Evolutionary conservation across 2,329 filamentous ascomycete genomes (phyloP).

Genomic region (Akanthomyces uredinophilus): DNA sequence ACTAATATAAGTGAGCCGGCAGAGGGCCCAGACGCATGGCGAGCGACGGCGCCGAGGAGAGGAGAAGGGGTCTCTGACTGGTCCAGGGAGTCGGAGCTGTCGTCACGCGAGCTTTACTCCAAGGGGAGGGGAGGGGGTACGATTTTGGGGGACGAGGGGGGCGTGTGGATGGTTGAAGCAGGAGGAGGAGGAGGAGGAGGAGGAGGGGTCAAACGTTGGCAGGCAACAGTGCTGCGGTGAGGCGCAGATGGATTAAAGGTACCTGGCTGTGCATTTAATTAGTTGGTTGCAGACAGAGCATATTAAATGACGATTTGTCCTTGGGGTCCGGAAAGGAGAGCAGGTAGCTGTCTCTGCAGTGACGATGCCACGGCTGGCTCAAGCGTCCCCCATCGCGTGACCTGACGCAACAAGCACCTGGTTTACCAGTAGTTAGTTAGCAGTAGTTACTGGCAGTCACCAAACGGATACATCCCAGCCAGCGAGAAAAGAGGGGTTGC

Average conservation of each 20-base stretch:
- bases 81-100: conserved; percentile 8
- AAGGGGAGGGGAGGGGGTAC: background rate
- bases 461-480: background rate
- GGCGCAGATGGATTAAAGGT: background rate
- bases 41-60: background rate
- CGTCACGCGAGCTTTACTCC: conserved; percentile 14
- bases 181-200: too few species aligned
- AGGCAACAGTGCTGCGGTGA: background rate
- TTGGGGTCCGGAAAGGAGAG: background rate
- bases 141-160: too few species aligned
- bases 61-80: background rate
- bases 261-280: too few species aligned
- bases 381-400: conserved; percentile 21
- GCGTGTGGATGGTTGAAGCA: background rate
- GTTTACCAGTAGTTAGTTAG: too few species aligned
- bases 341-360: background rate
- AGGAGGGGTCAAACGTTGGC: background rate
- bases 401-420: conserved; percentile 19
- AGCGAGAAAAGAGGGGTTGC: background rate
- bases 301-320: background rate
- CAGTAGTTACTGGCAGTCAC: too few species aligned
- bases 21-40: background rate
- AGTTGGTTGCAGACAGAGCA: background rate
- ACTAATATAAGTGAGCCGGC: conserved; percentile 13
- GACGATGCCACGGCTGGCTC: background rate